Percentiles rank a stretch among this genome's conserved stretches.
Conservation (phyloP, 192 early-diverging fungal species). For the Entophlyctis luteolus region DNA sequence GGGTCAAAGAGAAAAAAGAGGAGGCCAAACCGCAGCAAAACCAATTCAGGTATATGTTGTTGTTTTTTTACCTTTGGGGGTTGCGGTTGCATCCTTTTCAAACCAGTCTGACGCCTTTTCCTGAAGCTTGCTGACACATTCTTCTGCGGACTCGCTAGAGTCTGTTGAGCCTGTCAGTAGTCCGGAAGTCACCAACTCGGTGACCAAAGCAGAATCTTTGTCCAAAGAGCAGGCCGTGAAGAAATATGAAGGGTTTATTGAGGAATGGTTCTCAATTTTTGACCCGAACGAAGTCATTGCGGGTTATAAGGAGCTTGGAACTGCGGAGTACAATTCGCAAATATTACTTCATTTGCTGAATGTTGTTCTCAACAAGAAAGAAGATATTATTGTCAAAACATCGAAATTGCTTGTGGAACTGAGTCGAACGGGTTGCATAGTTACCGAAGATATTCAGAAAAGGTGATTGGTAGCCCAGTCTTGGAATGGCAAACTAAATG, state of each 20-base stretch:
- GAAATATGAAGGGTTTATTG: constrained; percentile 54
- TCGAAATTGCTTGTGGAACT: constrained; percentile 34
- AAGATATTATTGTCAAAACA: constrained; percentile 27
- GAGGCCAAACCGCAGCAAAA: constrained; percentile 23
- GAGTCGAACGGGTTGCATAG: constrained; percentile 38
- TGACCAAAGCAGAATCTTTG: too few species aligned
- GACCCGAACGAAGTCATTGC: constrained; percentile 58
- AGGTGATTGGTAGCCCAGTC: constrained; percentile 13
- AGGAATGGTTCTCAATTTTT: constrained; percentile 59
- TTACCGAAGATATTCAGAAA: constrained; percentile 37
- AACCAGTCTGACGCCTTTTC: not conserved
- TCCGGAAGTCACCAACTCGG: constrained; percentile 8
- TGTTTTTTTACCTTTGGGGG: not conserved
- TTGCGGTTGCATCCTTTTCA: not conserved
- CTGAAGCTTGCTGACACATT: not conserved
- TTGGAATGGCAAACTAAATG: not conserved
- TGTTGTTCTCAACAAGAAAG: constrained; percentile 30
- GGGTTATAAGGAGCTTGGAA: constrained; percentile 68
- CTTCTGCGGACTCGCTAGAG: not conserved
- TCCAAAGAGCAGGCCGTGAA: constrained; percentile 40
- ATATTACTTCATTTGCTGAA: constrained; percentile 55
- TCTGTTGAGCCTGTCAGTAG: not conserved
- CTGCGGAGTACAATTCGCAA: constrained; percentile 50
- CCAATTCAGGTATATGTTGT: constrained; percentile 15
- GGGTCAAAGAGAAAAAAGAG: constrained; percentile 18